Evolutionary conservation across 352 stramenopile genomes (phyloP), one percentile per base, ranked within the genome.

Genomic region (Sclerospora graminicola): DNA sequence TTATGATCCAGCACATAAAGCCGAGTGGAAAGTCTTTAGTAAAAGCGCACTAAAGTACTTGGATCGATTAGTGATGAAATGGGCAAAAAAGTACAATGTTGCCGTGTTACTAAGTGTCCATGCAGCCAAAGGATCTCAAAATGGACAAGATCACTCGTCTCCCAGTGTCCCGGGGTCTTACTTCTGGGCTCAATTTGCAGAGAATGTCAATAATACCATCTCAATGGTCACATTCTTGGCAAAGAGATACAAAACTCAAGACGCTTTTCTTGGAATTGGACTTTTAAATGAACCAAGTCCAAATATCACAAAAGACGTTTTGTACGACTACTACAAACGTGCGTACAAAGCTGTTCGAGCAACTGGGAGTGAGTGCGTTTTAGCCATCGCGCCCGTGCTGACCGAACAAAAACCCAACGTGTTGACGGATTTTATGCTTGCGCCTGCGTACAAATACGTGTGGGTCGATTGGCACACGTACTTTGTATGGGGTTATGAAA

Each of bases 401-500:
- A 69, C 61, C 51, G 61, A 82, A 18, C 77, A 88, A n/a, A 67
- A 27, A 8, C 68, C 72, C 0, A 60, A 73, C 34, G 51, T 63
- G 23, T 72, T 86, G 63, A 58, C 62, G 2, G 72, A 56, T 13
- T 65, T 91, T 30, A 68, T 89, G 59, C 26, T 57, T 33, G 53
- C 60, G 4, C 64, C 69, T 0, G 43, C 52, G 21, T 82, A 69
- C 39, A 69, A 38, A 14, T 89, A 89, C 40, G 70, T 92, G 10
- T 92, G 77, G 75, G 59, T 84, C 48, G 79, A 90, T 37, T 89
- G 74, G 74, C 78, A 89, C 26, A 68, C 59, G 24, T 87, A 89
- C 54, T 86, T 87, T 35, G 58, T 90, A 19, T 90, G 75, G 80
- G 74, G 80, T 35, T 88, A 72, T 43, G 70, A 88, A 37, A 39